phyloP scores from a whole-genome alignment of 2,329 filamentous ascomycete genomes.

The Neophaeococcomyces aloes region DNA sequence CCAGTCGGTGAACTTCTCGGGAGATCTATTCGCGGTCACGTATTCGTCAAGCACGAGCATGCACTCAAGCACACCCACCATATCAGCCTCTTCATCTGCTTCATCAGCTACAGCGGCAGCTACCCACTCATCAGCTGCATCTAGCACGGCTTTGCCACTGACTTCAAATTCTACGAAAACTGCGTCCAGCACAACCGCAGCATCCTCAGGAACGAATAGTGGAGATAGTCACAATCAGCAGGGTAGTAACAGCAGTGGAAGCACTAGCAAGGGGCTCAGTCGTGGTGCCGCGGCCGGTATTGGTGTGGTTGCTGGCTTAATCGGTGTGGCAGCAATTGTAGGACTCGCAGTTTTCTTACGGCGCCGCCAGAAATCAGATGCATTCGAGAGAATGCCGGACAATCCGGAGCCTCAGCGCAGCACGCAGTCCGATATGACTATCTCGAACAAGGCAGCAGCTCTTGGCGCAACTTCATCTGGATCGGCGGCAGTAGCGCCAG shows the following conservation, averaged over 20 bases:
- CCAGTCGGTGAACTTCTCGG: not conserved
- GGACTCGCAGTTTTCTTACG: slow-evolving; percentile 1
- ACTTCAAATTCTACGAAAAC: too few species aligned
- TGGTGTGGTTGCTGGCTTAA: not conserved
- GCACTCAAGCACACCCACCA: not conserved
- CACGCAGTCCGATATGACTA: not conserved
- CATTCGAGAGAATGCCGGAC: slow-evolving; percentile 5
- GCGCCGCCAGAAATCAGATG: not conserved
- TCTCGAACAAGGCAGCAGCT: not conserved
- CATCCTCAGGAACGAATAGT: not conserved
- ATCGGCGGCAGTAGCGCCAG: not conserved
- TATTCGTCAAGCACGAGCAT: not conserved
- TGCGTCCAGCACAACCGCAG: not conserved
- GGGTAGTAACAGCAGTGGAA: not conserved
- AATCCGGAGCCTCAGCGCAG: not conserved
- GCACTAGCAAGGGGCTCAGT: not conserved
- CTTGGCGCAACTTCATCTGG: not conserved
- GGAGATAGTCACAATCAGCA: not conserved
- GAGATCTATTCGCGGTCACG: not conserved
- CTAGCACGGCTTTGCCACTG: too few species aligned
- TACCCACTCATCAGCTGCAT: not conserved
- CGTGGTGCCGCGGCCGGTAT: slow-evolving; percentile 5
- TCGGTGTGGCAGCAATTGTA: slow-evolving; percentile 3
- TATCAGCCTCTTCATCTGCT: not conserved
- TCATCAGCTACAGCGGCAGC: not conserved